These are phyloP conservation scores for Xylaria venustula DNA, from an alignment of 495 filamentous ascomycete species.

Conservation along the genomic window DNA sequence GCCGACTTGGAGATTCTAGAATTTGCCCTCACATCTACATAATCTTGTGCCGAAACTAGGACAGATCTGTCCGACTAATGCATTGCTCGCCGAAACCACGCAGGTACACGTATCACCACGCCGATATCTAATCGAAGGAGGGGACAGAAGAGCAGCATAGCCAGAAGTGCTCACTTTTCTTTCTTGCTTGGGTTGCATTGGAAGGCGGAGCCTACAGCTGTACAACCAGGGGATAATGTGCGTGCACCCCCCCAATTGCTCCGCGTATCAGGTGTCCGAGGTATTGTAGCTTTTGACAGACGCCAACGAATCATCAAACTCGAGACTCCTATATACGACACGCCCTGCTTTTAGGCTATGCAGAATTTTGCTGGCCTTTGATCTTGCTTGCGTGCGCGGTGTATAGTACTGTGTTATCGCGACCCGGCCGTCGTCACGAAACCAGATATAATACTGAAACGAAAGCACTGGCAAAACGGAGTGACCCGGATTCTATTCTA, in stretches of 20 bases:
- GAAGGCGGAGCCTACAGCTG: background rate
- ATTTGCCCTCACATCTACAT: background rate
- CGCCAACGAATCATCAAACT: background rate
- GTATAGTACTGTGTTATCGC: background rate
- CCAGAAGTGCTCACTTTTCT: background rate
- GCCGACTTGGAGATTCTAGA: background rate
- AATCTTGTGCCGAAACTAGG: background rate
- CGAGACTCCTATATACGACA: background rate
- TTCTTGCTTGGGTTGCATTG: background rate
- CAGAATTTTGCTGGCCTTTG: too few species aligned
- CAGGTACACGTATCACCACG: slow-evolving; percentile 1
- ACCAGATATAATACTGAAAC: background rate
- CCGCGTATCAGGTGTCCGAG: background rate
- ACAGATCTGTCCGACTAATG: background rate
- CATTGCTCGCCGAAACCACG: background rate
- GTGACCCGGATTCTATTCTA: too few species aligned
- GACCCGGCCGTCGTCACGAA: background rate
- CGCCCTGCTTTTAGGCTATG: background rate
- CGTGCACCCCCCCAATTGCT: background rate
- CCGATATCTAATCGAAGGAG: background rate
- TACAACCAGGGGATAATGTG: background rate
- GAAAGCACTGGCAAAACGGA: background rate
- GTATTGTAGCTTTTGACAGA: background rate
- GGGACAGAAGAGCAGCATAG: background rate
- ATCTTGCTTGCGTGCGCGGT: too few species aligned